Percentiles rank a stretch among this genome's conserved stretches.
Evolutionary conservation across 2,329 filamentous ascomycete species (phyloP).

Genomic region (Colletotrichum noveboracense): DNA sequence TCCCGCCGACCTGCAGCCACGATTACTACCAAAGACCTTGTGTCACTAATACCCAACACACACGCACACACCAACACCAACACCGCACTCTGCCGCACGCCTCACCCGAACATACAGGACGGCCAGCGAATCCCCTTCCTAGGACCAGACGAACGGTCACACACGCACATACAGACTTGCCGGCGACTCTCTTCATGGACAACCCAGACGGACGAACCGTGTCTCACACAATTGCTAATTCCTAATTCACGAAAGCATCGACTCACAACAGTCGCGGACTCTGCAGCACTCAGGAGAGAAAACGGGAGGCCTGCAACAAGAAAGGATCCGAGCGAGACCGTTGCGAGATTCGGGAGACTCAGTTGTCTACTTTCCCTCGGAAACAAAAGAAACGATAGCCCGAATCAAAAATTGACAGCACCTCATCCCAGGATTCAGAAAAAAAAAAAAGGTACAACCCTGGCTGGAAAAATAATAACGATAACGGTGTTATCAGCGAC

Average conservation of each 20-base stretch:
- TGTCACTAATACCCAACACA: not conserved
- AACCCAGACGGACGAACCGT: not conserved
- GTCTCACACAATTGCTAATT: conserved; percentile 3
- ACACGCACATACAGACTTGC: not conserved
- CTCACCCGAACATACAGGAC: not conserved
- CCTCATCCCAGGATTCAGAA: not conserved
- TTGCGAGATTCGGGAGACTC: not conserved
- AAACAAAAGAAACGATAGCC: not conserved
- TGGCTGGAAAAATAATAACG: not conserved
- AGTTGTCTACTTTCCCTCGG: not conserved
- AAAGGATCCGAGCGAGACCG: not conserved
- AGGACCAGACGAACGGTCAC: not conserved
- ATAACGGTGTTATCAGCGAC: conserved; percentile 4
- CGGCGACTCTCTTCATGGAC: conserved; percentile 8
- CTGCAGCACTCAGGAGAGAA: not conserved
- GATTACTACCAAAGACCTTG: not conserved
- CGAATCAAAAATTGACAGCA: conserved; percentile 4
- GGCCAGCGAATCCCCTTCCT: not conserved
- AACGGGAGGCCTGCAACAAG: not conserved
- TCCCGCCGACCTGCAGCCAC: not conserved
- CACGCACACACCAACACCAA: not conserved
- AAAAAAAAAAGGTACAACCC: not conserved
- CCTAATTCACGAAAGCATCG: conserved; percentile 8
- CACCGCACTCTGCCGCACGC: not conserved
- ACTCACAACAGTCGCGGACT: not conserved